Base-by-base conservation (phyloP, 2,329 filamentous ascomycete species). In the Fusarium liriodendri region DNA sequence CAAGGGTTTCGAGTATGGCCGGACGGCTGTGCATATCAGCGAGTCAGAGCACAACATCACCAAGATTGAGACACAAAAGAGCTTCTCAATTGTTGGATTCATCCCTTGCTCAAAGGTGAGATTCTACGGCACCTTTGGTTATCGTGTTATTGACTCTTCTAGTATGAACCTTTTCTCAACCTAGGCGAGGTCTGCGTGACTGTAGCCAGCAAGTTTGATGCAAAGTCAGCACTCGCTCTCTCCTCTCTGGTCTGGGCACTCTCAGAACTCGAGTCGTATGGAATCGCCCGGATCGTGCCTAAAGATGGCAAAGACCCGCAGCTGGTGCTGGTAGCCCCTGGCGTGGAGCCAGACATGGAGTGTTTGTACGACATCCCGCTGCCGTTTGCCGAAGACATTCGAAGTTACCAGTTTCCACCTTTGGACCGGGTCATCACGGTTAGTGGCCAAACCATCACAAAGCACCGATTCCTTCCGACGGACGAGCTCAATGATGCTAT, bases 1-100 rank as follows among this genome's bases (percentile, higher is more conserved):
- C n/a, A 97, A 95, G 81, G 97, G 97, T 0, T 99, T 96, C 79
- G 92, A 95, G 79, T 99, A 99, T 80, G 97, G 97, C 54, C 90
- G 95, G 66, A 98, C 96, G 1, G 95, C 94, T 3, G 96, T 99
- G 2, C 92, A 93, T 75, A 98, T 99, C 75, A 94, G 91, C 74
- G 92, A 95, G 76, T 93, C 93, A 1, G 96, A 99, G 77, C 89
- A 93, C 80, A 95, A 95, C 75, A 91, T 98, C 66, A 97, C 95
- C n/a, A 95, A 93, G 73, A 87, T 98, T 37, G 92, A 97, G 77
- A 97, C 95, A 0, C 83, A 85, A 11, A 92, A 93, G 67, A 88
- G 89, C 9, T 91, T 98, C 66, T 92, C 95, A 5, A 92, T 99
- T 47, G 85, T 99, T 61, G 97, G 97, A 0, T 99, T 99, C 77